Evolutionary conservation across 1,284 basidiomycete species (phyloP), one percentile per base, ranked within the genome.

Genomic region (Cutaneotrichosporon arboriforme): DNA sequence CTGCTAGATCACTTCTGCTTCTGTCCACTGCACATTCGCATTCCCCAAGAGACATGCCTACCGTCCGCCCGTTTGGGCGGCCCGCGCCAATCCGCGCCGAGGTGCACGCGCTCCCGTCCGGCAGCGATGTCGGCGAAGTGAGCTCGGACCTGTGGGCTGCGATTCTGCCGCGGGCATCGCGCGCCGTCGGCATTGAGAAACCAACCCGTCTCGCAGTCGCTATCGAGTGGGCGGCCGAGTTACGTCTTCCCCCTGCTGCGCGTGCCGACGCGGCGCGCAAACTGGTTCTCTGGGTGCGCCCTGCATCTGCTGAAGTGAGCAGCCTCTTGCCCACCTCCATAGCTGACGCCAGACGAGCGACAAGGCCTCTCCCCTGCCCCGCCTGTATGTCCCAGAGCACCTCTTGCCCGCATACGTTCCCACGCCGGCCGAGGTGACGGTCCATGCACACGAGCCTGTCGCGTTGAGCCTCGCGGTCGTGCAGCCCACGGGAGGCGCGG

Each of bases 381-480:
- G 55, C 2, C 55, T 69, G 9, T 61, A 57, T 20, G 45, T 73
- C 3, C 68, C 68, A 2, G 46, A 59, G 1, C 61, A 65, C 20
- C 61, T 72, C 0, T 31, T 70, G 12, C 71, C 71, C 0, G 31
- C 63, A 5, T 67, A 56, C 45, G 54, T 63, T 1, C 45, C 60
- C n/a, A 59, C 64, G 0, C 64, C 68, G 0, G 47, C 68, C 0
- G 31, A 39, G 0, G 66, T 60, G 12, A 35, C 22, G 8, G 36
- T 76, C 7, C 55, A 65, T 18, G 55, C 57, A 2, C 65, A 72
- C 26, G 47, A 58, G 21, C 67, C 70, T 0, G 55, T 75, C n/a
- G 41, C 55, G 1, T 66, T 77, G 26, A 56, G 61, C 2, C 61
- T 70, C 1, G 60, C 66, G 17, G 64, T 76, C 34, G 60, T 77